Percentiles rank a stretch among this genome's conserved stretches.
Conservation (phyloP, 2,329 filamentous ascomycete species). For the Botryotinia narcissicola region DNA sequence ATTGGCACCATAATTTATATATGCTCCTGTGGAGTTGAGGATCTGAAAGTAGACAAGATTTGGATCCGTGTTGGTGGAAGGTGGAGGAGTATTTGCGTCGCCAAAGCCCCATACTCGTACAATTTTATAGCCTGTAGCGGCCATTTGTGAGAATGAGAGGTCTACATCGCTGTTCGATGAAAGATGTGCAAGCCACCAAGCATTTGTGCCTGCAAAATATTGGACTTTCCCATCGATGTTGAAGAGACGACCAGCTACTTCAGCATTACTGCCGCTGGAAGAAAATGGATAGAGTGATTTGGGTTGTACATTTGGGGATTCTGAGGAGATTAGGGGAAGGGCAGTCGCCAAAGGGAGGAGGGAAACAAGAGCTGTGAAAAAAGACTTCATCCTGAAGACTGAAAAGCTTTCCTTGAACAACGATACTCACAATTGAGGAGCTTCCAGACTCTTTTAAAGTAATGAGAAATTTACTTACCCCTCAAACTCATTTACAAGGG, state of each 20-base stretch:
- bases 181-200: constrained; percentile 54
- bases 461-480: neutral
- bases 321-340: constrained; percentile 5
- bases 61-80: constrained; percentile 28
- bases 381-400: constrained; percentile 2
- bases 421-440: neutral
- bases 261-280: constrained; percentile 21
- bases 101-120: constrained; percentile 55
- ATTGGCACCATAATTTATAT: constrained; percentile 61
- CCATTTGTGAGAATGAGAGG: constrained; percentile 16
- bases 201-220: constrained; percentile 54
- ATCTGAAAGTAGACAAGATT: constrained; percentile 48
- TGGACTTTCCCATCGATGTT: constrained; percentile 45
- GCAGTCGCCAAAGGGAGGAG: constrained; percentile 2
- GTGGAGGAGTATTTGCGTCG: constrained; percentile 15
- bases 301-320: neutral
- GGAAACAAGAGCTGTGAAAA: constrained; percentile 7
- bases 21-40: constrained; percentile 47
- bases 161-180: constrained; percentile 56
- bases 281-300: constrained; percentile 3
- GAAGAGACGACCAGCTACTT: constrained; percentile 39
- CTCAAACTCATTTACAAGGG: constrained; percentile 2
- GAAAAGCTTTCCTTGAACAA: neutral
- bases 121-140: constrained; percentile 52
- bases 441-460: neutral